Base-by-base conservation (phyloP, 2,329 filamentous ascomycete genomes). In the Pseudopyricularia cyperi region DNA sequence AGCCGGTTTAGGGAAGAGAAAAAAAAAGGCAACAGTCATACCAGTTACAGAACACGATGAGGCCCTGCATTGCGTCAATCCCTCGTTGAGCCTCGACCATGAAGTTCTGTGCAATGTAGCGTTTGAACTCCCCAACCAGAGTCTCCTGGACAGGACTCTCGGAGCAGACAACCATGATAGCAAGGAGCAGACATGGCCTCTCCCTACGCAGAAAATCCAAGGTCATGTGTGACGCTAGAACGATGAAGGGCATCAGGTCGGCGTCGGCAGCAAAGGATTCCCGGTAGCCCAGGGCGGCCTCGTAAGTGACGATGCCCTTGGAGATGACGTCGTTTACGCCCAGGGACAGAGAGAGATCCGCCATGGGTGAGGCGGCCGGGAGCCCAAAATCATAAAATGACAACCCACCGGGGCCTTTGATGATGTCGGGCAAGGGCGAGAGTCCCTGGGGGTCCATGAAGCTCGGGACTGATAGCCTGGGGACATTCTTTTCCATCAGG, bases 41-140 rank as follows among this genome's bases (percentile, higher is more conserved):
- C 57, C 57, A 60, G 30, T 52, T 48, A 39, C 57, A 55, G 33
- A 58, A 59, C 2, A 61, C 49, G 6, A 59, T 37, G n/a, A 60
- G 39, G 2, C 58, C 58, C 50, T 61, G 58, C 22, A 59, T 50
- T 5, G 58, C 35, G 46, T 60, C 57, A 1, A 59, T 53, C 26
- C 54, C 57, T 48, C 48, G 53, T 9, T 50, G 39, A 3, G 55
- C 52, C n/a, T 58, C 55, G 8, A 59, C 55, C 33, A 60, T 55
- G 53, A 56, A 50, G 7, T 51, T 37, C 39, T 60, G 55, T 2
- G 57, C 56, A n/a, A 60, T 37, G 2, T 30, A 19, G 39, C 54
- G 55, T 32, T 56, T 56, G 50, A 59, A 59, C 48, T 60, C 55
- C 9, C 53, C 51, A 1, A 55, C 54, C 39, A 61, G 51, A 9